Conservation (phyloP, 1,139 yeast genomes). For the Geotrichum klebahnii region DNA sequence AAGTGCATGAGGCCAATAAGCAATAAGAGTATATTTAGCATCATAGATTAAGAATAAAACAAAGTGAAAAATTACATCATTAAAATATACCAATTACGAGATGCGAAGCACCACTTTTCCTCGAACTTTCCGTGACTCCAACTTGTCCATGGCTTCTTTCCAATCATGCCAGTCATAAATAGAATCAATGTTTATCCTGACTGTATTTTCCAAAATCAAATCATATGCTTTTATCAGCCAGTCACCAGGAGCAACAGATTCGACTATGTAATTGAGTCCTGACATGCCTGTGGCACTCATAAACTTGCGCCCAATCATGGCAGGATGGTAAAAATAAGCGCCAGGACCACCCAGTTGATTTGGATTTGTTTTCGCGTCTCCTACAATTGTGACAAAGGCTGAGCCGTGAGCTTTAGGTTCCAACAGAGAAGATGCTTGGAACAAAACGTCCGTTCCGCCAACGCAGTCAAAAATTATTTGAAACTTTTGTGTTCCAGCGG, state of each 20-base stretch:
- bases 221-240: constrained; percentile 37
- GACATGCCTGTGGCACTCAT: constrained; percentile 30
- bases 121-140: constrained; percentile 48
- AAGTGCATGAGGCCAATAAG: too few relatives aligned
- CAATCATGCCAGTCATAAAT: constrained; percentile 49
- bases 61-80: too few relatives aligned
- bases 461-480: constrained; percentile 22
- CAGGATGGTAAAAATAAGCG: constrained; percentile 29
- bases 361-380: constrained; percentile 42
- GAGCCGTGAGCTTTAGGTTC: constrained; percentile 43
- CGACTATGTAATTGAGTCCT: constrained; percentile 37
- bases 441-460: constrained; percentile 35
- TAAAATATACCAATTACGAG: not conserved
- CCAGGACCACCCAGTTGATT: constrained; percentile 28
- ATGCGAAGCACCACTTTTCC: constrained; percentile 56
- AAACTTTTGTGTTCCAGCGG: constrained; percentile 14
- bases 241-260: constrained; percentile 27
- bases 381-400: constrained; percentile 50
- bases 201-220: constrained; percentile 43
- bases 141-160: constrained; percentile 48
- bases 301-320: constrained; percentile 35
- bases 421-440: constrained; percentile 37
- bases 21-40: too few relatives aligned
- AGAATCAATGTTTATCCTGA: constrained; percentile 52
- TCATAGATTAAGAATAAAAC: too few relatives aligned